A percentile compares a stretch with the other conserved stretches of the same genome.
These are phyloP conservation scores for Pseudisothecium myosuroides DNA, from an alignment of 225 moss, liverwort and hornwort genomes.

Conservation along the genomic window DNA sequence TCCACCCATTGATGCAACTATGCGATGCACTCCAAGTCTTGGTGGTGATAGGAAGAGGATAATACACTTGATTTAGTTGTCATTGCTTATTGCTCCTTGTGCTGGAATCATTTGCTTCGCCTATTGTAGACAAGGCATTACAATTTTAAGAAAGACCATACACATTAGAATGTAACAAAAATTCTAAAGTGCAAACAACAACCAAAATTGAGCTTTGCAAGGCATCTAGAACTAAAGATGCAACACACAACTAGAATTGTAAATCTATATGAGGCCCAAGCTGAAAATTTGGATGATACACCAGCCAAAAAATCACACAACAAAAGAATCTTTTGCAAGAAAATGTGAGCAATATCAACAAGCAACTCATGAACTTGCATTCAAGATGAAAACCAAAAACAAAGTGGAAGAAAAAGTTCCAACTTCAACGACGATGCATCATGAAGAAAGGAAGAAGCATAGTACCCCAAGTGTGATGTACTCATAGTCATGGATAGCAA, in stretches of 20 bases:
- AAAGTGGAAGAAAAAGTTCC: background rate
- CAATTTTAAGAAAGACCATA: background rate
- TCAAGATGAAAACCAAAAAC: background rate
- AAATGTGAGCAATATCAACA: fast-evolving
- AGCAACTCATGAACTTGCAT: background rate
- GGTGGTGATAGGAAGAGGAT: background rate
- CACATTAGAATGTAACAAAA: fast-evolving
- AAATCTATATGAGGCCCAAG: background rate
- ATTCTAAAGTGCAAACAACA: background rate
- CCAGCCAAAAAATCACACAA: fast-evolving
- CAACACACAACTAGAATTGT: background rate
- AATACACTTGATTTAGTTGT: background rate
- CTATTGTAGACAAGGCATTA: fast-evolving
- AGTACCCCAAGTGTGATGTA: background rate
- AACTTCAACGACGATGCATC: fast-evolving
- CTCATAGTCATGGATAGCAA: too few relatives aligned
- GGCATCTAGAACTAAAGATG: too few relatives aligned
- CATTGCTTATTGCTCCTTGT: fast-evolving
- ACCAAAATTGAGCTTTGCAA: too few relatives aligned
- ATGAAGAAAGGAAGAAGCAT: background rate
- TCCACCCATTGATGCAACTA: background rate
- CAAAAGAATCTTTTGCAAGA: background rate
- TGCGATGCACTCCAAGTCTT: background rate
- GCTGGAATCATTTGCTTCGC: background rate
- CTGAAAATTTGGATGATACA: background rate